Evolutionary conservation across 768 basidiomycete genomes (phyloP).

Genomic region (Leccinum uliginosum): DNA sequence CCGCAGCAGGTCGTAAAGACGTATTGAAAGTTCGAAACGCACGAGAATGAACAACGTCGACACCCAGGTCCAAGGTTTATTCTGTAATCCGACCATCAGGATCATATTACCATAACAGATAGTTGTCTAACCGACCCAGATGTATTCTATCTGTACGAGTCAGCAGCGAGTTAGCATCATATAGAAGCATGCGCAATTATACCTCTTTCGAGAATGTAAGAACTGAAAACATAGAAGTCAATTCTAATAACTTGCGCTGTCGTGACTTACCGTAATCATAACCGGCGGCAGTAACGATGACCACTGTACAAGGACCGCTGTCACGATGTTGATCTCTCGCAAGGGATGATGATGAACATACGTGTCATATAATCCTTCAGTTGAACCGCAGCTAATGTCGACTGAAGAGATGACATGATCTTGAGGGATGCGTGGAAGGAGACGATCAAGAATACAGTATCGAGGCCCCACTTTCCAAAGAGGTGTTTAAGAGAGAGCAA

Average conservation of each 20-base stretch:
- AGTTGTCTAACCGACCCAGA: constrained; percentile 5
- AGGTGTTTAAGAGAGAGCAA: too few relatives aligned
- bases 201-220: constrained; percentile 11
- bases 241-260: neutral
- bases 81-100: constrained; percentile 1
- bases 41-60: constrained; percentile 10
- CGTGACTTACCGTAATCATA: constrained; percentile 9
- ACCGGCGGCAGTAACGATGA: neutral
- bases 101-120: neutral
- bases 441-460: too few relatives aligned
- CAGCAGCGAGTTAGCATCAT: neutral
- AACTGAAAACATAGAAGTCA: neutral
- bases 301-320: neutral
- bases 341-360: neutral
- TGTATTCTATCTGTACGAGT: constrained; percentile 3
- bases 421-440: neutral
- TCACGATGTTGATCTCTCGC: neutral
- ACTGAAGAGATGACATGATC: neutral
- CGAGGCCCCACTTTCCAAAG: too few relatives aligned
- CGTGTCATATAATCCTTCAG: neutral
- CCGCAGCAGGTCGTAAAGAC: neutral
- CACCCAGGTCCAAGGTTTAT: constrained; percentile 4
- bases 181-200: neutral
- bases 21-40: neutral
- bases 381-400: too few relatives aligned